Percentiles rank a stretch among this genome's conserved stretches.
Conservation (phyloP, 2,329 filamentous ascomycete genomes). For the Pseudogymnoascus sp. region DNA sequence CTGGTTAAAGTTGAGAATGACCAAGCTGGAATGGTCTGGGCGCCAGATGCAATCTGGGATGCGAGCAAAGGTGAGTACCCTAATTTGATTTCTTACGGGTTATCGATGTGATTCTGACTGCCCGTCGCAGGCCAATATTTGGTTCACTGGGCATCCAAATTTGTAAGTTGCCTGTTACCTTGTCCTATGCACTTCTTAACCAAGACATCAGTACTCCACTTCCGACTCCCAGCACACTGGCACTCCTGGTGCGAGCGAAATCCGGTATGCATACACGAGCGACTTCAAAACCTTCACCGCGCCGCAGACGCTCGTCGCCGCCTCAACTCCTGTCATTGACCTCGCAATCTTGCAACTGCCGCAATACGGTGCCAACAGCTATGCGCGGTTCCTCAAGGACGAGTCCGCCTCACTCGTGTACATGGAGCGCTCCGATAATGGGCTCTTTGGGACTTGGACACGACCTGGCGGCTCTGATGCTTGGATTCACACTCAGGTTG, state of each 20-base stretch:
- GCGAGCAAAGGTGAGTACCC: slow-evolving; percentile 29
- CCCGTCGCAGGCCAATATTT: slow-evolving; percentile 32
- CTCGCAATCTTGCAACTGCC: slow-evolving; percentile 44
- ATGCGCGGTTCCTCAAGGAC: slow-evolving; percentile 48
- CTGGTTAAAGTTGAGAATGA: slow-evolving; percentile 42
- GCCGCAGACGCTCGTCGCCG: slow-evolving; percentile 43
- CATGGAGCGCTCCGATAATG: slow-evolving; percentile 38
- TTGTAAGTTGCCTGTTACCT: slow-evolving; percentile 27
- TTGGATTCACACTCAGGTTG: slow-evolving; percentile 35
- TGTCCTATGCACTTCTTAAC: neutral
- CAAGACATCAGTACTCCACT: slow-evolving; percentile 33
- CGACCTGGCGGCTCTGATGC: slow-evolving; percentile 37
- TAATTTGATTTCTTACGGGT: slow-evolving; percentile 10
- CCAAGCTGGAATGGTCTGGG: slow-evolving; percentile 52
- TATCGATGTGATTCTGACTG: slow-evolving; percentile 10
- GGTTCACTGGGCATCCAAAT: slow-evolving; percentile 41
- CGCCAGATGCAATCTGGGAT: slow-evolving; percentile 48
- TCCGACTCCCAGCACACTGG: slow-evolving; percentile 43
- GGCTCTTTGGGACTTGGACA: slow-evolving; percentile 45
- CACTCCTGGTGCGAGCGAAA: slow-evolving; percentile 34
- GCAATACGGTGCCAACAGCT: slow-evolving; percentile 30
- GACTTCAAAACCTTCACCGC: slow-evolving; percentile 46
- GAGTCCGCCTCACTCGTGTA: slow-evolving; percentile 45
- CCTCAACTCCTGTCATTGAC: slow-evolving; percentile 42
- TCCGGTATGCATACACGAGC: slow-evolving; percentile 46